Evolutionary conservation across 192 early-diverging fungal genomes (phyloP).

Genomic region (Coemansia sp.): DNA sequence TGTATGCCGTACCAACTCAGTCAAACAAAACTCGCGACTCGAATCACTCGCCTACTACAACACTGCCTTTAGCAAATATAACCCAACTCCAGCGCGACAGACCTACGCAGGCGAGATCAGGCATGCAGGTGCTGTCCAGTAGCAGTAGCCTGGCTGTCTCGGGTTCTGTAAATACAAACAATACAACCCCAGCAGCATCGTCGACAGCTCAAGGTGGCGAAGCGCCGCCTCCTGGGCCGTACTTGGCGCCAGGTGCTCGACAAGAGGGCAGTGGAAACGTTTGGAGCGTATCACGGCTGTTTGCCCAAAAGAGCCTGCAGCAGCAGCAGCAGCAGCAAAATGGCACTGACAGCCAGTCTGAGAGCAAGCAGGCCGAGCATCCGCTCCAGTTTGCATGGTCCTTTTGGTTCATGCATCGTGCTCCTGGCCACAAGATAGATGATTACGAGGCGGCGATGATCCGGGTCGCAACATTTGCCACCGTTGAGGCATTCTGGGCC

Average conservation of each 20-base stretch:
- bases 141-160: not conserved
- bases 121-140: not conserved
- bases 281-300: constrained; percentile 19
- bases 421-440: constrained; percentile 78
- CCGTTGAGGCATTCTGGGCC: constrained; percentile 77
- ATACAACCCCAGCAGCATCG: not conserved
- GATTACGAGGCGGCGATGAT: constrained; percentile 90
- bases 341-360: not conserved
- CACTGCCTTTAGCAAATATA: constrained; percentile 28
- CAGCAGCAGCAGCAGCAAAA: constrained; percentile 2
- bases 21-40: constrained; percentile 25
- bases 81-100: constrained; percentile 44
- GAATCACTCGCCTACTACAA: constrained; percentile 13
- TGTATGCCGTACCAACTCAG: constrained; percentile 39
- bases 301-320: constrained; percentile 9
- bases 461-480: constrained; percentile 76
- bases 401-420: constrained; percentile 93
- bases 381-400: constrained; percentile 82
- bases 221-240: not conserved
- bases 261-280: constrained; percentile 4
- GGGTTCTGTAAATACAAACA: constrained; percentile 6
- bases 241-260: constrained; percentile 5
- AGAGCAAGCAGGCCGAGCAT: constrained; percentile 40
- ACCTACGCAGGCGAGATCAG: constrained; percentile 6
- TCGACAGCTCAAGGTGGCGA: not conserved